These are phyloP conservation scores for Samsoniella hepiali DNA, from an alignment of 2,329 filamentous ascomycete species.

Conservation along the genomic window DNA sequence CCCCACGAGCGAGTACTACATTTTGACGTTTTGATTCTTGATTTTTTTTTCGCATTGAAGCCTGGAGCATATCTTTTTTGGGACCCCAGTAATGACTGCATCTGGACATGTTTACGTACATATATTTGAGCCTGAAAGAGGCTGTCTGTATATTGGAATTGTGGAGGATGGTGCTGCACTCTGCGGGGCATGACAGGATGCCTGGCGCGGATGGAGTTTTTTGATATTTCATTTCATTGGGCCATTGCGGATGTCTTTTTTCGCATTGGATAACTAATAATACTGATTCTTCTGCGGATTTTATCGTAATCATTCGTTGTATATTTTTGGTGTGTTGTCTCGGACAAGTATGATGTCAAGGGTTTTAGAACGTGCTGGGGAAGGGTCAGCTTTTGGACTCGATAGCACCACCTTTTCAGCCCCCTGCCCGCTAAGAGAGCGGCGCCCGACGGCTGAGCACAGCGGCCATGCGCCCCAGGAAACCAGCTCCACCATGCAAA, in stretches of 20 bases:
- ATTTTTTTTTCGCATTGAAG: conserved; percentile 6
- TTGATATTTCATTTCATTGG: conserved; percentile 2
- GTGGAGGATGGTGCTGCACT: not conserved
- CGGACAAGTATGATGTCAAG: too few relatives aligned
- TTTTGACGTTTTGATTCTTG: conserved; percentile 2
- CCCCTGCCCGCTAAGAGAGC: too few relatives aligned
- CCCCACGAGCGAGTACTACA: not conserved
- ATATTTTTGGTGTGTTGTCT: not conserved
- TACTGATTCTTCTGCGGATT: not conserved
- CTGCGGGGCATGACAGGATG: not conserved
- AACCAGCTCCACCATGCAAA: not conserved
- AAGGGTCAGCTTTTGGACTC: too few relatives aligned
- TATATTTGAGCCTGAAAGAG: conserved; percentile 3
- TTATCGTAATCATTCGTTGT: not conserved
- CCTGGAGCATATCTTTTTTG: conserved; percentile 2
- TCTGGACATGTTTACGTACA: conserved; percentile 4
- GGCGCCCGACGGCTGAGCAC: not conserved
- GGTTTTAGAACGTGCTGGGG: not conserved
- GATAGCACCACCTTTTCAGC: too few relatives aligned
- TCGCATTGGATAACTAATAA: conserved; percentile 11
- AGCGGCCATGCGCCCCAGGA: not conserved
- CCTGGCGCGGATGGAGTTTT: conserved; percentile 11
- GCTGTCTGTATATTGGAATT: conserved; percentile 1
- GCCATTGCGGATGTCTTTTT: not conserved
- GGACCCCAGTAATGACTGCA: conserved; percentile 11